Base-by-base conservation (phyloP, 305 asterid genomes). In the Rubia peregrina region DNA sequence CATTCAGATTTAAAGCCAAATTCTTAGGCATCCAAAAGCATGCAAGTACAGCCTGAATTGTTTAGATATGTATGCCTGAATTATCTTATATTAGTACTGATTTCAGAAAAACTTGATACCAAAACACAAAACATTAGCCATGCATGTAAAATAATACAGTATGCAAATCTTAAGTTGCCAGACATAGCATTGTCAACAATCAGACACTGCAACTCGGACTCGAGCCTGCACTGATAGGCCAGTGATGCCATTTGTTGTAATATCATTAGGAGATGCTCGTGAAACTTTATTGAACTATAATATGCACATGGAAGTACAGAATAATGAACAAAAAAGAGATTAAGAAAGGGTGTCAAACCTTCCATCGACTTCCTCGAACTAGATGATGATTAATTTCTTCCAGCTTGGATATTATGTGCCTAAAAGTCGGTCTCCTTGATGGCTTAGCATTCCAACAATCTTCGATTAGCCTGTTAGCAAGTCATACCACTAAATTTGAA, bases 371-470 rank as follows among this genome's bases (percentile, higher is more conserved):
- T 81, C 79, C 83, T 59, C 68, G 87, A 67, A 75, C 46, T 60
- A 81, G 74, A 77, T 77, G 80, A 30, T 76, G 69, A 80, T 77
- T 65, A 61, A 85, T 81, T 76, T 74, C 86, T 53, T 83, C 89
- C 88, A 90, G 76, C 82, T 78, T 80, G 68, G 71, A 69, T 78
- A 90, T 84, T 75, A 88, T 87, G 71, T 75, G 82, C 68, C 69
- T 61, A 79, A 90, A 90, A 65, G 88, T 83, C 17, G 91, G 97
- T 68, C 97, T 78, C 60, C 71, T 75, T 61, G 85, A 72, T 53
- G 95, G 95, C 43, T 79, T 77, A 75, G 84, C 84, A 44, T 73
- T 75, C 95, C 97, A 90, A 73, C 93, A 84, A 40, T 83, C 78
- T 81, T 87, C 87, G 51, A 90, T 88, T 74, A 90, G 80, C 80